These are phyloP conservation scores for Dichotomocladium elegans DNA, from an alignment of 371 early-diverging fungal species.

Conservation along the genomic window DNA sequence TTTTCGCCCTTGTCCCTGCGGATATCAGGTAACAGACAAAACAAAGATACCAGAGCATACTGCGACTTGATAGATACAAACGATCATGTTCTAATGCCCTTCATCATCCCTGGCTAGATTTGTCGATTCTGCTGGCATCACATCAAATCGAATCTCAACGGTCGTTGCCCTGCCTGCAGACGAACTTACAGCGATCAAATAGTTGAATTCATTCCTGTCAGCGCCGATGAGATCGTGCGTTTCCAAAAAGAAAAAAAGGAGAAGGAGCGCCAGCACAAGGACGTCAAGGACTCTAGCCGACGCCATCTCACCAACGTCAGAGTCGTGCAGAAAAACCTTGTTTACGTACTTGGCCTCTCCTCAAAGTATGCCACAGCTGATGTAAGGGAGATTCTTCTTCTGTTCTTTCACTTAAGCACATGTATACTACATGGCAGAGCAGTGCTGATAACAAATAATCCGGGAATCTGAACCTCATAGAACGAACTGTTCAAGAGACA, in stretches of 20 bases:
- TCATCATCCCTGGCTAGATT: constrained; percentile 46
- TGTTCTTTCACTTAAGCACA: no score
- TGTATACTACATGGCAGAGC: no score
- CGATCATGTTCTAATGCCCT: no score
- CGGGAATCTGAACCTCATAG: no score
- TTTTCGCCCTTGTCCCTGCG: constrained; percentile 86
- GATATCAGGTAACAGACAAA: constrained; percentile 76
- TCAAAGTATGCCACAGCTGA: constrained; percentile 79
- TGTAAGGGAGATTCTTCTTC: constrained; percentile 43
- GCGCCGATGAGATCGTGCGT: constrained; percentile 33
- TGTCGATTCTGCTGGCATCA: constrained; percentile 90
- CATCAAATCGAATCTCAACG: constrained; percentile 79
- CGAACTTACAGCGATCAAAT: constrained; percentile 60
- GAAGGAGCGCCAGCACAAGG: constrained; percentile 81
- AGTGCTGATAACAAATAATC: no score
- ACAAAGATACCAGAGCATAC: no score
- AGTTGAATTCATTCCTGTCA: constrained; percentile 33
- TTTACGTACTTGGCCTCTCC: constrained; percentile 89
- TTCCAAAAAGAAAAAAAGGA: constrained; percentile 73
- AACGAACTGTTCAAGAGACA: constrained; percentile 94
- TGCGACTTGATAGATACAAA: background rate
- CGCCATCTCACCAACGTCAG: constrained; percentile 82
- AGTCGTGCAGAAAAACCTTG: constrained; percentile 91
- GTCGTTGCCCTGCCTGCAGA: constrained; percentile 82
- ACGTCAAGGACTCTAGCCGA: constrained; percentile 75